These are phyloP conservation scores for Lophiotrema nucula DNA, from an alignment of 495 filamentous ascomycete genomes.

Conservation along the genomic window DNA sequence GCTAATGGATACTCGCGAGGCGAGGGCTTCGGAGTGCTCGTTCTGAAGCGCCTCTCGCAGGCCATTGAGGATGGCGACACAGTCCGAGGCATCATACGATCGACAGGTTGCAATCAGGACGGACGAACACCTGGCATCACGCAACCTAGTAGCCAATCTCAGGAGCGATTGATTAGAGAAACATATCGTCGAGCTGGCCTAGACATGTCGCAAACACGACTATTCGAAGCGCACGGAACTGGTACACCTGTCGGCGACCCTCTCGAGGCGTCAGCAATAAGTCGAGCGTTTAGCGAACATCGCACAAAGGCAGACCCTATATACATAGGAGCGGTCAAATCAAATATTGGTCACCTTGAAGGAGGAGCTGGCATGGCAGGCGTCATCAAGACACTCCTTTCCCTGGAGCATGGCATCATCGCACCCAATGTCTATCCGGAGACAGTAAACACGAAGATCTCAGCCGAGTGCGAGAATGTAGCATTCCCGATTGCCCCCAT, in stretches of 20 bases:
- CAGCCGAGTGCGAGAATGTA: slow-evolving; percentile 21
- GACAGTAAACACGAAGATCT: slow-evolving; percentile 40
- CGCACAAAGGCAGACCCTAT: slow-evolving; percentile 43
- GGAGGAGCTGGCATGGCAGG: slow-evolving; percentile 42
- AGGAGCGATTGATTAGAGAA: slow-evolving; percentile 3
- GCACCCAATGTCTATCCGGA: slow-evolving; percentile 36
- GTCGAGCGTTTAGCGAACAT: slow-evolving; percentile 35
- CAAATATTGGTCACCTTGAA: slow-evolving; percentile 41
- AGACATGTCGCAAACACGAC: slow-evolving; percentile 32
- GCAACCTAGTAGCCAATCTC: slow-evolving; percentile 5
- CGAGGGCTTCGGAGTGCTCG: slow-evolving; percentile 15
- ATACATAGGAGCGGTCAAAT: slow-evolving; percentile 33
- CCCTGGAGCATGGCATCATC: slow-evolving; percentile 46
- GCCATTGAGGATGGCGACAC: slow-evolving; percentile 38
- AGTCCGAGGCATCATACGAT: slow-evolving; percentile 48
- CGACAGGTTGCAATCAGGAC: slow-evolving; percentile 46
- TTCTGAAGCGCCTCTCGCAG: slow-evolving; percentile 39
- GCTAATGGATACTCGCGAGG: slow-evolving; percentile 24
- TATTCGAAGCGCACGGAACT: slow-evolving; percentile 25
- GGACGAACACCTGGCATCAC: slow-evolving; percentile 42
- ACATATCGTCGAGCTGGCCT: neutral
- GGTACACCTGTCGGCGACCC: slow-evolving; percentile 49
- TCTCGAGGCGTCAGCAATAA: slow-evolving; percentile 56
- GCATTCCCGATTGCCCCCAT: slow-evolving; percentile 4
- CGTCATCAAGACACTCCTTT: slow-evolving; percentile 44